Conservation (phyloP, 1,139 yeast genomes). For the Hansenula sp. region DNA sequence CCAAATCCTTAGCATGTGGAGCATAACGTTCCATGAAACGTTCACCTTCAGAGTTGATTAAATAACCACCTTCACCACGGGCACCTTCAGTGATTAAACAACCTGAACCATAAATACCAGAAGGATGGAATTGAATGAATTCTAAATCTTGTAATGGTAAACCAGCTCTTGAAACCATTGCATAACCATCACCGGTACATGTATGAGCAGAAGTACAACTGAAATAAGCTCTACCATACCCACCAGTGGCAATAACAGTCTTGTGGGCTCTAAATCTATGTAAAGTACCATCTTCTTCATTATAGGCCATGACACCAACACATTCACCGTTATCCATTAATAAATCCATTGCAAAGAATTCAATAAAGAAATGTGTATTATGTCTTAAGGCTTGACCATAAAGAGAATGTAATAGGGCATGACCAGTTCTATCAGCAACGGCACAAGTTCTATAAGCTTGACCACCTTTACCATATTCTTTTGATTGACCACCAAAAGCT, state of each 20-base stretch:
- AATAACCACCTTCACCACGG: conserved; percentile 99
- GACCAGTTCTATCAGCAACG: conserved; percentile 99
- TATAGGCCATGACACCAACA: conserved; percentile 96
- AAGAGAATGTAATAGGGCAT: conserved; percentile 90
- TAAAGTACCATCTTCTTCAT: conserved; percentile 97
- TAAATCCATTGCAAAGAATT: conserved; percentile 93
- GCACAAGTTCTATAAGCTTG: conserved; percentile 99
- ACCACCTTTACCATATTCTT: conserved; percentile 95
- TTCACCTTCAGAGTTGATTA: conserved; percentile 96
- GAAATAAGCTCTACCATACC: conserved; percentile 98
- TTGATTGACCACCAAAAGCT: conserved; percentile 98
- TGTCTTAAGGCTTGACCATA: conserved; percentile 97
- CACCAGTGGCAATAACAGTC: conserved; percentile 97
- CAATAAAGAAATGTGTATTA: conserved; percentile 97
- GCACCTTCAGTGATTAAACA: conserved; percentile 99
- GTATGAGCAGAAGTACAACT: conserved; percentile 99
- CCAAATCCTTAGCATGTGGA: conserved; percentile 97
- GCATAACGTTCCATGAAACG: conserved; percentile 99
- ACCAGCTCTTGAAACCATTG: conserved; percentile 98
- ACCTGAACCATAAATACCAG: conserved; percentile 99
- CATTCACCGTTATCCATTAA: conserved; percentile 95
- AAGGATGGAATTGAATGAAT: conserved; percentile 98
- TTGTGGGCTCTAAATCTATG: conserved; percentile 97
- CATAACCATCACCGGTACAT: conserved; percentile 98
- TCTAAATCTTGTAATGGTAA: conserved; percentile 96